Conservation (phyloP, 768 basidiomycete genomes). For the Strobilomyces dryophilus region DNA sequence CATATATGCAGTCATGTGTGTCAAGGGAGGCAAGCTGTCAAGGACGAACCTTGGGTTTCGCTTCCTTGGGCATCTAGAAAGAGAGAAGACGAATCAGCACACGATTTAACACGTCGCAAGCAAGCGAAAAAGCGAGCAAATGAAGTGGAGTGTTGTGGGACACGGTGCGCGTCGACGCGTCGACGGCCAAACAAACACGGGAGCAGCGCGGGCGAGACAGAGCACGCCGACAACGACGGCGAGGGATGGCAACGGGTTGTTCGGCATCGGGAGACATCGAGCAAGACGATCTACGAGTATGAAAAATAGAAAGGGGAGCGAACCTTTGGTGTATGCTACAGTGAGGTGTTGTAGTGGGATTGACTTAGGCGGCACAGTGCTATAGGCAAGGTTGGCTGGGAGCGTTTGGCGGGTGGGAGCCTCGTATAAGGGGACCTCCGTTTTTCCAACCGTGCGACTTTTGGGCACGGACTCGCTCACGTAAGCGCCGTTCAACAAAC, state of each 20-base stretch:
- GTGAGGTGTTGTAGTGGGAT: slow-evolving; percentile 20
- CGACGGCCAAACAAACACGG: slow-evolving; percentile 35
- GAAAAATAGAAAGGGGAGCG: slow-evolving; percentile 19
- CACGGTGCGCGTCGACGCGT: slow-evolving; percentile 36
- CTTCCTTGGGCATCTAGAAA: slow-evolving; percentile 76
- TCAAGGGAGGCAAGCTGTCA: neutral
- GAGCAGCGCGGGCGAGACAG: slow-evolving; percentile 16
- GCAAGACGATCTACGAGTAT: slow-evolving; percentile 19
- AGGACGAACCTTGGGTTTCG: slow-evolving; percentile 62
- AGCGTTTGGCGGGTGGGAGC: slow-evolving; percentile 36
- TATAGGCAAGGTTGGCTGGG: slow-evolving; percentile 37
- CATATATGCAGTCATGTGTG: slow-evolving; percentile 17
- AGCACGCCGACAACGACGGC: slow-evolving; percentile 23
- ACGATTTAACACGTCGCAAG: slow-evolving; percentile 38
- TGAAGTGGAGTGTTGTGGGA: slow-evolving; percentile 24
- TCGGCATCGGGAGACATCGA: slow-evolving; percentile 20
- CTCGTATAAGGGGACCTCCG: slow-evolving; percentile 31
- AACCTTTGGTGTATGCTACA: slow-evolving; percentile 31
- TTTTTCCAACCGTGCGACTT: slow-evolving; percentile 32
- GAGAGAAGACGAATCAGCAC: slow-evolving; percentile 32
- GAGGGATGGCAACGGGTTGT: slow-evolving; percentile 2
- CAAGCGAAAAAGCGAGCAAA: slow-evolving; percentile 30
- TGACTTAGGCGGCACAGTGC: slow-evolving; percentile 34
- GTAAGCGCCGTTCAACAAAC: slow-evolving; percentile 33
- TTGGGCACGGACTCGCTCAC: slow-evolving; percentile 34